Base-by-base conservation (phyloP, 2,329 filamentous ascomycete genomes). In the Blumeriella jaapii region DNA sequence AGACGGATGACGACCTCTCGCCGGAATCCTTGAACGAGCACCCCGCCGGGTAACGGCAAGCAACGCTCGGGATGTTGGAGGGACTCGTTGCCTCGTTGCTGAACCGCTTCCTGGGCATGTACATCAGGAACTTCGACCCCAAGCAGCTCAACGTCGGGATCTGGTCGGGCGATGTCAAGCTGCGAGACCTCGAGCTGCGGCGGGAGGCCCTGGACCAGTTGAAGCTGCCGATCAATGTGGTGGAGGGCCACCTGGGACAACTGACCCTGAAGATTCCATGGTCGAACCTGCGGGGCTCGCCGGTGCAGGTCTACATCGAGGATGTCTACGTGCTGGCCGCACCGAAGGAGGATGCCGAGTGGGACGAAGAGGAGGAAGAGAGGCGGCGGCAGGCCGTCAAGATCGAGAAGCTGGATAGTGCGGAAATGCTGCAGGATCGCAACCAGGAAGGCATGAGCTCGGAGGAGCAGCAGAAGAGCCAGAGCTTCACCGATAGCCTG, bases 41-140 rank as follows among this genome's bases (percentile, higher is more conserved):
- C 77, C 76, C 62, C 65, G 75, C 78, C 82, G 80, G 80, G 75
- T 80, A 55, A 85, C 74, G 81, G 71, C 75, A 67, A 57, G 57
- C 59, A 51, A 52, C 59, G 59, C 59, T 64, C 69, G 69, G 59
- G 55, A 98, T 99, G 91, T 76, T 99, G 65, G 91, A 98, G 72
- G 84, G 87, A 50, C 71, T 99, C 51, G 91, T 96, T 46, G 86
- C 91, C 53, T 93, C 89, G 63, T 71, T 99, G 68, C 79, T 99
- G 53, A 98, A 98, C 68, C 82, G 93, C 67, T 96, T 98, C 64
- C 66, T 99, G 74, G 93, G 91, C 71, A 94, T 96, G 82, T 98
- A 98, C 61, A 89, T 99, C 61, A 87, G 93, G 71, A 96, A 98
- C 63, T 98, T 99, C 59, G 91, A 99, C 61, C 85, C 91, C 36